Evolutionary conservation across 306 rosid species (phyloP).

Genomic region (Sechiopsis laciniata): DNA sequence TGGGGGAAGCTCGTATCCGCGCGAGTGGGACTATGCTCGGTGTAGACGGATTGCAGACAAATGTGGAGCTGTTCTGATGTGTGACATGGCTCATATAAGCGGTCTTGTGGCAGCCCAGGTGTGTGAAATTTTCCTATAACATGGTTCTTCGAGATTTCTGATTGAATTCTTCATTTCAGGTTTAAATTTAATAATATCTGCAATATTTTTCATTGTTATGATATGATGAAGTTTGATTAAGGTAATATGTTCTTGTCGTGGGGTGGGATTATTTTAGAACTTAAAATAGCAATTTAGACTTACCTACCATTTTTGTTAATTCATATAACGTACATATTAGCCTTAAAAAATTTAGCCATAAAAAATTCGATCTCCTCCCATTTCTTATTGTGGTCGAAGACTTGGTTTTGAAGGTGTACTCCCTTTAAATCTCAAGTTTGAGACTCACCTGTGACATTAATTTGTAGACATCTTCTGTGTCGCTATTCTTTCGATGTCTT

Average conservation of each 20-base stretch:
- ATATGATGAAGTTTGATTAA: neutral
- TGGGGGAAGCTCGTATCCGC: conserved; percentile 81
- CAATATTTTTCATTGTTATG: neutral
- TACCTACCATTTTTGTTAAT: neutral
- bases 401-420: too few species aligned
- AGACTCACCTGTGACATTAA: too few species aligned
- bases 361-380: too few species aligned
- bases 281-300: neutral
- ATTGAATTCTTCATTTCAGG: neutral
- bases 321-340: neutral
- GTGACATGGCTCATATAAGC: conserved; percentile 89
- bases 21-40: conserved; percentile 76
- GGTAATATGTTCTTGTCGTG: neutral
- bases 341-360: too few species aligned
- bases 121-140: conserved; percentile 1
- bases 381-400: too few species aligned
- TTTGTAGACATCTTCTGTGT: too few species aligned
- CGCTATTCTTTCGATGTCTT: too few species aligned
- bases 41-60: conserved; percentile 69
- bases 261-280: neutral
- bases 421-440: too few species aligned
- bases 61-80: conserved; percentile 76
- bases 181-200: neutral
- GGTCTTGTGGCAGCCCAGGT: conserved; percentile 90
- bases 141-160: neutral